A percentile compares a stretch with the other conserved stretches of the same genome.
Evolutionary conservation across 225 moss, liverwort and hornwort species (phyloP).

Genomic region (Straminergon stramineum): DNA sequence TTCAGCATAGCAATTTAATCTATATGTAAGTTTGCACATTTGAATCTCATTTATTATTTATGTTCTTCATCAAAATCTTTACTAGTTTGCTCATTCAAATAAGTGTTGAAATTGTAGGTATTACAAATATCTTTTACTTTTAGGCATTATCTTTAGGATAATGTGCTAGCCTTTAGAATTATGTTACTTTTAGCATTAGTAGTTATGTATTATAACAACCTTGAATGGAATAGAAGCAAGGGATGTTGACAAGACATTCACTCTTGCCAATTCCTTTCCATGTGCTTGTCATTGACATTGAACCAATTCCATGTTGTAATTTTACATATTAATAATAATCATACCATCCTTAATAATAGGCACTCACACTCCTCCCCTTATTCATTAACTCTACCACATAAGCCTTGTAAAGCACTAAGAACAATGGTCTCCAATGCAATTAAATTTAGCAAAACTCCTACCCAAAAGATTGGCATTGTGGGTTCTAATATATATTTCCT

Average conservation of each 20-base stretch:
- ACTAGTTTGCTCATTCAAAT: not conserved
- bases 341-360: not conserved
- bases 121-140: not conserved
- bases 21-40: not conserved
- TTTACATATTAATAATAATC: not conserved
- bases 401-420: fast-evolving
- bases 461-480: not conserved
- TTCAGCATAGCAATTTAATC: not conserved
- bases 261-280: not conserved
- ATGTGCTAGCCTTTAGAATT: no score
- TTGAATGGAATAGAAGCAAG: not conserved
- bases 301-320: not conserved
- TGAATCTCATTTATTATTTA: not conserved
- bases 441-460: not conserved
- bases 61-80: not conserved
- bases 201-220: not conserved
- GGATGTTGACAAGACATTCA: no score
- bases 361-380: not conserved
- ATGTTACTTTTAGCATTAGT: not conserved
- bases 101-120: not conserved
- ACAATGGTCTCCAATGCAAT: not conserved
- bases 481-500: not conserved
- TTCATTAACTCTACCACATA: not conserved
- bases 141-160: no score
- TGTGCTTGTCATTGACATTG: no score